Percentiles rank a stretch among this genome's conserved stretches.
These are phyloP conservation scores for Blakeslea trispora DNA, from an alignment of 371 early-diverging fungal genomes.

Conservation along the genomic window DNA sequence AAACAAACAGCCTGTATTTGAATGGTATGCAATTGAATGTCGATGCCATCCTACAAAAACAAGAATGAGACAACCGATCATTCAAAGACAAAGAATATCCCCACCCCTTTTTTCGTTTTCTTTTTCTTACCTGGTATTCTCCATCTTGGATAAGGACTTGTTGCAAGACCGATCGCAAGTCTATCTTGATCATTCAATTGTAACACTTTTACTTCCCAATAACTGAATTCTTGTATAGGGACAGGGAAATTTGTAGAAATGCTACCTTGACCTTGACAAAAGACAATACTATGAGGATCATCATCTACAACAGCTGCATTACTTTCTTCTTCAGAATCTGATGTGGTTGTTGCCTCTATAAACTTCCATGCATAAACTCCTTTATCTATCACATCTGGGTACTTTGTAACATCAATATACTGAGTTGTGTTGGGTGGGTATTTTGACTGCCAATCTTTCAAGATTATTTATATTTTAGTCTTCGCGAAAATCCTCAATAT, in stretches of 20 bases:
- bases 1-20: slow-evolving; percentile 52
- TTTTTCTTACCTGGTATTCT: slow-evolving; percentile 56
- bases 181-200: slow-evolving; percentile 38
- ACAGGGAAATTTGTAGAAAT: slow-evolving; percentile 76
- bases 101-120: not conserved
- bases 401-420: slow-evolving; percentile 30
- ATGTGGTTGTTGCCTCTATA: slow-evolving; percentile 28
- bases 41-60: slow-evolving; percentile 48
- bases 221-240: slow-evolving; percentile 65
- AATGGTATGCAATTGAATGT: slow-evolving; percentile 71
- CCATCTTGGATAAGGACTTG: slow-evolving; percentile 64
- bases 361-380: slow-evolving; percentile 46
- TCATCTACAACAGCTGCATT: slow-evolving; percentile 70
- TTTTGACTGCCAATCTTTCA: slow-evolving; percentile 38
- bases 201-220: slow-evolving; percentile 71
- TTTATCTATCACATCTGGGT: slow-evolving; percentile 30
- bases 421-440: slow-evolving; percentile 32
- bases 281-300: slow-evolving; percentile 66
- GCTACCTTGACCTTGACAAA: slow-evolving; percentile 69
- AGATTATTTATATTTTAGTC: too few species aligned
- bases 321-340: slow-evolving; percentile 42
- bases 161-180: slow-evolving; percentile 61
- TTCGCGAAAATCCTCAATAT: too few species aligned
- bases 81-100: not conserved
- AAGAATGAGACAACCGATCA: not conserved